phyloP scores from a whole-genome alignment of 495 filamentous ascomycete genomes.

The Achaetomiella virescens region DNA sequence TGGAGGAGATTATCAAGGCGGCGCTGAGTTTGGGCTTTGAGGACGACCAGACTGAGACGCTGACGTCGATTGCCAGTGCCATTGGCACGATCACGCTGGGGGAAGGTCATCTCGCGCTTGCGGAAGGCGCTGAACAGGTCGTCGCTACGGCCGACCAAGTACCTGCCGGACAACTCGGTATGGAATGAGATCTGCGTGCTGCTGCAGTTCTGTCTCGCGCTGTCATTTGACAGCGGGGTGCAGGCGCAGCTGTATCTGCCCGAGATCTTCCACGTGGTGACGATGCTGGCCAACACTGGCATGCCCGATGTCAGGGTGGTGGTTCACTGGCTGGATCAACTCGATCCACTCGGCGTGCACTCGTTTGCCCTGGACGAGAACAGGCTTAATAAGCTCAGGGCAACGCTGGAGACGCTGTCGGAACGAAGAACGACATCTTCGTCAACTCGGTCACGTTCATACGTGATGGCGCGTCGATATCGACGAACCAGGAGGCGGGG shows the following conservation, averaged over 20 bases:
- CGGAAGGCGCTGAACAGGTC: slow-evolving; percentile 58
- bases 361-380: slow-evolving; percentile 52
- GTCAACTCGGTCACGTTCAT: slow-evolving; percentile 32
- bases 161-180: slow-evolving; percentile 55
- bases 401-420: slow-evolving; percentile 48
- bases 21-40: slow-evolving; percentile 50
- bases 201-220: slow-evolving; percentile 54
- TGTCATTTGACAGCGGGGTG: slow-evolving; percentile 58
- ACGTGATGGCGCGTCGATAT: slow-evolving; percentile 40
- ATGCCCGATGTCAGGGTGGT: slow-evolving; percentile 46
- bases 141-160: slow-evolving; percentile 54
- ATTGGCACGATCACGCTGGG: slow-evolving; percentile 58
- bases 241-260: slow-evolving; percentile 59
- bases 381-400: slow-evolving; percentile 46
- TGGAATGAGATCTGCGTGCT: slow-evolving; percentile 61
- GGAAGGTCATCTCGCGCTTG: slow-evolving; percentile 54
- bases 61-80: slow-evolving; percentile 53
- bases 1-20: slow-evolving; percentile 57
- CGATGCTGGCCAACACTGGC: slow-evolving; percentile 59
- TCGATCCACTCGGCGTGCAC: slow-evolving; percentile 60
- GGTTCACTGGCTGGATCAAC: slow-evolving; percentile 55
- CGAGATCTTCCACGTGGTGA: slow-evolving; percentile 61
- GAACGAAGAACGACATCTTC: slow-evolving; percentile 47
- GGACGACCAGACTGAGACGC: slow-evolving; percentile 51
- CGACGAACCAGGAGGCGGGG: slow-evolving; percentile 42